Evolutionary conservation across 2,329 filamentous ascomycete species (phyloP), one percentile per base, ranked within the genome.

Genomic region (Onygenales sp.): DNA sequence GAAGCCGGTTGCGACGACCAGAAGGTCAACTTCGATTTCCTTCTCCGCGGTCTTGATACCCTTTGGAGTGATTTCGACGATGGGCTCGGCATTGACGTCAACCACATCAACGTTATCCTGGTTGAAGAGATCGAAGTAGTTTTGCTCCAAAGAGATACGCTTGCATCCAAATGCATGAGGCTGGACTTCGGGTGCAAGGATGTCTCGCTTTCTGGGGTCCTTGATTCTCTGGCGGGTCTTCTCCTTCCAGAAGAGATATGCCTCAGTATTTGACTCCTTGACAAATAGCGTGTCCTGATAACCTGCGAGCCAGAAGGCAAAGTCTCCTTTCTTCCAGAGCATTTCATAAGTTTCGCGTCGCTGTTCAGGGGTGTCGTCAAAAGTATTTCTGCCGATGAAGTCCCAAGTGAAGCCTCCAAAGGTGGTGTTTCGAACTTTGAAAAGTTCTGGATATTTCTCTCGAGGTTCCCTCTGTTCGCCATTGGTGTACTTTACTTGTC

Each of bases 391-490:
- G 58, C 79, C 67, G 2, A 68, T 53, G 59, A 74, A 78, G 58
- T 79, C 76, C 55, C 79, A 85, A 11, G 72, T 64, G 61, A 85
- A 79, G 0, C 83, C 83, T 2, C 72, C 76, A 57, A 80, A 83
- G 21, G 68, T 79, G 11, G 61, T 75, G 57, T 75, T 70, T 5
- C 80, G 75, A 46, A 69, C 64, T 36, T 68, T 68, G 62, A 80
- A 84, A 1, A 84, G 66, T 43, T 75, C 67, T 0, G 66, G 69
- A 46, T 79, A 78, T 21, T 61, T 65, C 8, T 49, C 36, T 21
- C 46, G 35, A 8, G 35, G 5, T 27, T 49, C 33, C 35, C 39
- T 49, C 35, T 41, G 35, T 39, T 49, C 6, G 54, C 55, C 60
- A 77, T 75, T 27, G 60, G 64, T 1, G 59, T 59, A 10, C 14